phyloP scores from a whole-genome alignment of 192 early-diverging fungal genomes.

The Coemansia sp. region DNA sequence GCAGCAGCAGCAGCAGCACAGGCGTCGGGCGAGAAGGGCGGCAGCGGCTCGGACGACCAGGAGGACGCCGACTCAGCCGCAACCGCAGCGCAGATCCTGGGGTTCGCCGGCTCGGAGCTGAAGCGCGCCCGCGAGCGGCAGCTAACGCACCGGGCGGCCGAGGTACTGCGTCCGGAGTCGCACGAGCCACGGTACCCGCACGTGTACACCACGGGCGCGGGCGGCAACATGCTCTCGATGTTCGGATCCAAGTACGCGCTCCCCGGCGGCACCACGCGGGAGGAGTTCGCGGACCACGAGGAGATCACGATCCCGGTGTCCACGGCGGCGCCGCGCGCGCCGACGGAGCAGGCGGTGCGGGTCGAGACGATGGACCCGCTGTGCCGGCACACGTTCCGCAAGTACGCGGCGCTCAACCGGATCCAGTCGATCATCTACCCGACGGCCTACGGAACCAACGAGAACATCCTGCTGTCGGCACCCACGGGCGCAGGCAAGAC shows the following conservation, averaged over 20 bases:
- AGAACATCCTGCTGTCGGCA: constrained; percentile 97
- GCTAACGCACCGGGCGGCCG: constrained; percentile 33
- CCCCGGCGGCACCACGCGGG: constrained; percentile 71
- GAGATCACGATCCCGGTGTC: constrained; percentile 88
- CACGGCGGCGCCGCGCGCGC: constrained; percentile 62
- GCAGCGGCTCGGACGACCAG: constrained; percentile 20
- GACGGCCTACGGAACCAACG: constrained; percentile 90
- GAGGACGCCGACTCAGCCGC: not conserved
- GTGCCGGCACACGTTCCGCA: constrained; percentile 77
- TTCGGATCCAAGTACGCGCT: constrained; percentile 80
- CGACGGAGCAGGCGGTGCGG: constrained; percentile 63
- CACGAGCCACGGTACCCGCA: constrained; percentile 64
- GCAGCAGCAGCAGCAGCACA: not conserved
- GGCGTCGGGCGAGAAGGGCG: not conserved
- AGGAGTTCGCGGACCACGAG: constrained; percentile 81
- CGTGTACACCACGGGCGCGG: constrained; percentile 70
- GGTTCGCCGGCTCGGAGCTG: constrained; percentile 31
- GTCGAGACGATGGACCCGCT: constrained; percentile 75
- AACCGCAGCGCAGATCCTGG: constrained; percentile 26
- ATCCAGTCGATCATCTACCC: constrained; percentile 96
- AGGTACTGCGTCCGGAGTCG: constrained; percentile 29
- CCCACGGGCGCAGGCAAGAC: constrained; percentile 99
- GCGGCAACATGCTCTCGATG: constrained; percentile 70
- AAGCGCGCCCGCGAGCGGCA: constrained; percentile 44
- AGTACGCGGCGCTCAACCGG: constrained; percentile 86